Evolutionary conservation across 2,329 filamentous ascomycete genomes (phyloP), one percentile per base, ranked within the genome.

Genomic region (Monilinia aucupariae): DNA sequence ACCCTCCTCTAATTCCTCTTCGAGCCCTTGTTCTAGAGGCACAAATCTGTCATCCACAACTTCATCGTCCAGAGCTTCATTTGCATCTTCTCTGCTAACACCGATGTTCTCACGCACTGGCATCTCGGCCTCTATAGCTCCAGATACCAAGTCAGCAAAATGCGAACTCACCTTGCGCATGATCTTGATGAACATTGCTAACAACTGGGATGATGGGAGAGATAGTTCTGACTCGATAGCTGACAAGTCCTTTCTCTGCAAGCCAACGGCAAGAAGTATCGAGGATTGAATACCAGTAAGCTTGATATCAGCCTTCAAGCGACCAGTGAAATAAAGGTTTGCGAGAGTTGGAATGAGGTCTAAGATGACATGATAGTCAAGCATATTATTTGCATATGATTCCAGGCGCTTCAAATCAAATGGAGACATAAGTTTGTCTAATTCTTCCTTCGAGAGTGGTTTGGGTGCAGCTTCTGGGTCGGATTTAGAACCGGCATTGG

Each of bases 171-270:
- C 83, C 78, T 97, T 97, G 68, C 92, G 86, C 64, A 97, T 82
- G 65, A 96, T 89, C 80, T 99, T 99, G 75, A 96, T 91, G 76
- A 99, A 97, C 89, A 97, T 96, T 65, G 93, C 92, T 66, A 99
- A 81, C 4, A 97, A 79, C 77, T 97, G 94, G 51, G 86, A 88
- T 2, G 85, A 82, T 0, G 85, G 85, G 7, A 97, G 78, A 9
- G 82, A 82, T 3, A 96, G 77, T 72, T 99, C 94, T 66, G 87
- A 85, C 66, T 92, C 88, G 10, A 97, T 78, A 15, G 84, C 83
- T 17, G 94, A 90, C 34, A 99, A 80, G 47, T 89, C 87, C 78
- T 97, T 97, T 68, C 90, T 86, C 76, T 99, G 96, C 64, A 97
- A 78, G 25, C 96, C 94, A 54, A 96, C 85, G 7, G 90, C 92